phyloP scores from a whole-genome alignment of 2,329 filamentous ascomycete species.

The Nannizzia gypsea region DNA sequence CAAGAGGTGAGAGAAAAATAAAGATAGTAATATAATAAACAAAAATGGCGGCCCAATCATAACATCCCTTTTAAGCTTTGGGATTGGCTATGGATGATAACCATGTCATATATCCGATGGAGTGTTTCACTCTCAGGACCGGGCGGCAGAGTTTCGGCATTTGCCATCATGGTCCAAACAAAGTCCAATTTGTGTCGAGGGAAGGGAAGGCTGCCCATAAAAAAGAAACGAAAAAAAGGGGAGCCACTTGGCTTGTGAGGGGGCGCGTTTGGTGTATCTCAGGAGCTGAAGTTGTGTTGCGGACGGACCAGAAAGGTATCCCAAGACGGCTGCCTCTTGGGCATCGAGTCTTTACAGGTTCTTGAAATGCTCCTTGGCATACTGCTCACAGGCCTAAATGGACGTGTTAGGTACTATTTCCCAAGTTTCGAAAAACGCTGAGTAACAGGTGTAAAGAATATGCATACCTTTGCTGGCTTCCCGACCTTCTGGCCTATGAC shows the following conservation, averaged over 20 bases:
- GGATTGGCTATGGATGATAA: not conserved
- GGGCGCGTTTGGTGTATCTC: not conserved
- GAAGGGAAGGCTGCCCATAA: not conserved
- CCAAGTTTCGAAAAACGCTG: slow-evolving; percentile 5
- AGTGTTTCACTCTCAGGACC: not conserved
- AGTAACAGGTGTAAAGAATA: not conserved
- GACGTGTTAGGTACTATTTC: slow-evolving; percentile 15
- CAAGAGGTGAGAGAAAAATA: not conserved
- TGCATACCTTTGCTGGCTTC: slow-evolving; percentile 79
- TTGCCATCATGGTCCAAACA: not conserved
- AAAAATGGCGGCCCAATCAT: not conserved
- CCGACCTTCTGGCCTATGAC: slow-evolving; percentile 91
- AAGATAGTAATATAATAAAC: not conserved
- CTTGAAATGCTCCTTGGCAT: slow-evolving; percentile 86
- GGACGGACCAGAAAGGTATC: slow-evolving; percentile 5
- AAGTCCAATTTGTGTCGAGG: not conserved
- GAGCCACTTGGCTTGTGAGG: not conserved
- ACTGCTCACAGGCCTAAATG: slow-evolving; percentile 68
- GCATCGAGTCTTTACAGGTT: slow-evolving; percentile 21
- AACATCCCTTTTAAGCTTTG: not conserved
- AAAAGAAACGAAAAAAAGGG: slow-evolving; percentile 1
- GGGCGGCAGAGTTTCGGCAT: not conserved
- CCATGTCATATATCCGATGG: not conserved
- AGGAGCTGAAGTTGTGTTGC: not conserved
- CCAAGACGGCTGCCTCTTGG: not conserved